Conservation (phyloP, 2,329 filamentous ascomycete species). For the Helminthosporium solani region DNA sequence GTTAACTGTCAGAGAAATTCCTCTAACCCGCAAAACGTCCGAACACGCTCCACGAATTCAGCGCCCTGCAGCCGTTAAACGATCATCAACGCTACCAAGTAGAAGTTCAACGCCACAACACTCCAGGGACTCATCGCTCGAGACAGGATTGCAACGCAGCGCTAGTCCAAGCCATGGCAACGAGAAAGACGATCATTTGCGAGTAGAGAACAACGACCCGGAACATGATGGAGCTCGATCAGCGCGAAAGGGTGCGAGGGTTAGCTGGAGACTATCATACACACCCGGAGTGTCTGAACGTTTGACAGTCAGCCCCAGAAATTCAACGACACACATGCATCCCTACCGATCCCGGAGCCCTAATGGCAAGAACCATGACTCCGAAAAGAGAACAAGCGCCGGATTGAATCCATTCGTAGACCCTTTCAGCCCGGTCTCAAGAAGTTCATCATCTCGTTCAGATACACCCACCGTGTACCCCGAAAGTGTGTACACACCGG, state of each 20-base stretch:
- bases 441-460: conserved; percentile 9
- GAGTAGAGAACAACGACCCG: neutral
- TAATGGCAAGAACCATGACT: neutral
- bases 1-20: conserved; percentile 5
- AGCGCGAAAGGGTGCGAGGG: neutral
- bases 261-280: conserved; percentile 3
- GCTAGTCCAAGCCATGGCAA: neutral
- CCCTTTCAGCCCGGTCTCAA: conserved; percentile 3
- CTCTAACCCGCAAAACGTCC: neutral
- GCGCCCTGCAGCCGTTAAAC: neutral
- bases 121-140: neutral
- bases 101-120: neutral
- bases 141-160: neutral
- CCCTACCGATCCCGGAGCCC: neutral
- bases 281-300: conserved; percentile 2
- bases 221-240: neutral
- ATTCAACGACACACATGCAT: neutral
- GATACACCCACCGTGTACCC: conserved; percentile 3
- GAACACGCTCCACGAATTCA: neutral
- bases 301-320: conserved; percentile 2
- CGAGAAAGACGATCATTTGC: neutral
- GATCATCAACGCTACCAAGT: conserved; percentile 4
- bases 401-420: conserved; percentile 1
- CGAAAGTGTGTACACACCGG: conserved; percentile 5
- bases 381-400: neutral